Base-by-base conservation (phyloP, 148 eudicot species). In the Chenopodium suecicum region DNA sequence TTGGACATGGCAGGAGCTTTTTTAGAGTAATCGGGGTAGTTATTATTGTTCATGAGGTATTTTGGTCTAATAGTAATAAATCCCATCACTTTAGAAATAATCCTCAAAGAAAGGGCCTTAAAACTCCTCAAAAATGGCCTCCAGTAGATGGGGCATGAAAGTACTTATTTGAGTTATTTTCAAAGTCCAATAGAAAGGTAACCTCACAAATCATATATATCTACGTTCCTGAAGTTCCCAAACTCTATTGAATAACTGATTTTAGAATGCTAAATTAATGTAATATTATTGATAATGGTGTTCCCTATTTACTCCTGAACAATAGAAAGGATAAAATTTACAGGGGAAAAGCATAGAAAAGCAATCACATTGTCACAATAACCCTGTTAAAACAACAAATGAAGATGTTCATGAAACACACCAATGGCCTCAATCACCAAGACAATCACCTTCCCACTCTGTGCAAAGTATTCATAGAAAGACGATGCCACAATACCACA, bases 401-500 rank as follows among this genome's bases (percentile, higher is more conserved):
- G 19, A 79, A 17, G 50, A 78, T 23, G 16, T 48, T 79, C 16
- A 81, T 11, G 11, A 80, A 73, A 88, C 93, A 68, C 75, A 94
- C 98, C 98, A 76, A 88, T 84, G 81, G 98, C 92, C 88, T 93
- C 97, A 79, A 92, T 89, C 77, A 95, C 87, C 77, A 80, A 77
- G 65, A 79, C 69, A 52, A 93, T 87, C 80, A 86, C 90, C 82
- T 85, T 93, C 82, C 82, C 92, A 29, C 92, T 86, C 76, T 83
- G 82, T 73, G 80, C 80, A 60, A 88, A 75, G 83, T 91, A 89
- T 25, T 86, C 88, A 72, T 77, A 80, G 80, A 83, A 93, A 72
- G 98, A 79, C 9, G 87, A 75, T 73, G 83, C 80, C 78, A 95
- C 93, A 82, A 84, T 83, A 46, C 87, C 79, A 81, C 92, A 91